Percentiles rank a stretch among this genome's conserved stretches.
These are phyloP conservation scores for Colletotrichum sp. DNA, from an alignment of 2,329 filamentous ascomycete genomes.

Conservation along the genomic window DNA sequence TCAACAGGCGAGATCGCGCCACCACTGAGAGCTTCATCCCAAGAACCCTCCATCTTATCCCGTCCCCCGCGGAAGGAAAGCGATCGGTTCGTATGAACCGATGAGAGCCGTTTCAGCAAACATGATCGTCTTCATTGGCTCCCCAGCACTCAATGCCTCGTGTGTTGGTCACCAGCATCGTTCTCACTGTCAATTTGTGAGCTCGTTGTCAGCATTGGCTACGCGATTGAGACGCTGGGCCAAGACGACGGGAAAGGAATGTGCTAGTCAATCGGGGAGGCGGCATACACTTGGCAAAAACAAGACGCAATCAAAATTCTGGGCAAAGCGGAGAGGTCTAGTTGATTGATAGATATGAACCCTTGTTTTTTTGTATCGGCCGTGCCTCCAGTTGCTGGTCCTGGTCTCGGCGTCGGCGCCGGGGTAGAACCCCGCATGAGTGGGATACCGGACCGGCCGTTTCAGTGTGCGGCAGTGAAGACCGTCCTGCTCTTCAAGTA, in stretches of 20 bases:
- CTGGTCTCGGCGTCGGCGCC: neutral
- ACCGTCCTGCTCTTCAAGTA: neutral
- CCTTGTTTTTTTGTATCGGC: neutral
- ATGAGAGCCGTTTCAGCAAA: neutral
- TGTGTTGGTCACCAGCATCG: neutral
- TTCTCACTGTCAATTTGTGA: neutral
- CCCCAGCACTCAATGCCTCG: neutral
- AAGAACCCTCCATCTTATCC: neutral
- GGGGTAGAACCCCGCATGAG: neutral
- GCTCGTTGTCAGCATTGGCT: neutral
- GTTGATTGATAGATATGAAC: neutral
- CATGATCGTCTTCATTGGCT: neutral
- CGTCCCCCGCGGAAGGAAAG: neutral
- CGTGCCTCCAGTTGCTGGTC: neutral
- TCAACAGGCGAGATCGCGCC: neutral
- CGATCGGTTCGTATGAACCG: neutral
- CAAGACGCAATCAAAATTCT: neutral
- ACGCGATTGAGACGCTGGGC: neutral
- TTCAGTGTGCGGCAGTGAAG: neutral
- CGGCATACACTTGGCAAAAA: neutral
- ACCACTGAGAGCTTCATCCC: neutral
- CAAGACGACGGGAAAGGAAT: conserved; percentile 7
- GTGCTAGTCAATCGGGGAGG: neutral
- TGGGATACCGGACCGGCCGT: neutral
- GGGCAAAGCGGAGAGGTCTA: conserved; percentile 3